Evolutionary conservation across 371 early-diverging fungal genomes (phyloP).

Genomic region (Lichtheimia ornata): DNA sequence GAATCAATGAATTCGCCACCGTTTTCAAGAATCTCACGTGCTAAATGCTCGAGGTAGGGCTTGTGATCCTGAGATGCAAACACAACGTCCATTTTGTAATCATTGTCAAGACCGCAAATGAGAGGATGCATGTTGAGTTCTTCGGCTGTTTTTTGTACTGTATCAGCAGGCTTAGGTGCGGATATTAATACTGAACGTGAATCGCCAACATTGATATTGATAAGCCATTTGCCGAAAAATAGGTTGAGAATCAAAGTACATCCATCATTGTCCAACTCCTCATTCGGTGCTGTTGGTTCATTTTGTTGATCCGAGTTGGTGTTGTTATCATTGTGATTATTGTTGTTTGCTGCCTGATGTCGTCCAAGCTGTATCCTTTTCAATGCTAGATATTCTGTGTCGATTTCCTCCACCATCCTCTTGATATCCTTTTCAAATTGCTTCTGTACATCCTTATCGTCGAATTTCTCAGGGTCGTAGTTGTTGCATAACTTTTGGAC

Average conservation of each 20-base stretch:
- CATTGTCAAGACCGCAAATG: slow-evolving; percentile 25
- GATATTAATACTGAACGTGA: slow-evolving; percentile 70
- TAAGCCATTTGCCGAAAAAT: slow-evolving; percentile 71
- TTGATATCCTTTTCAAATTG: slow-evolving; percentile 52
- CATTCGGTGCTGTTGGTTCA: slow-evolving; percentile 7
- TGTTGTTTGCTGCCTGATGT: slow-evolving; percentile 25
- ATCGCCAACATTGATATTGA: slow-evolving; percentile 84
- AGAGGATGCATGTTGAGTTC: slow-evolving; percentile 4
- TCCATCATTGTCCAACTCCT: slow-evolving; percentile 73
- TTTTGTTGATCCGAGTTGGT: neutral
- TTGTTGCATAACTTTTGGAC: slow-evolving; percentile 51
- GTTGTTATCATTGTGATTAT: neutral
- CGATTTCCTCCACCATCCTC: slow-evolving; percentile 49
- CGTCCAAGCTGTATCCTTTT: slow-evolving; percentile 43
- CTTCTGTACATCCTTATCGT: slow-evolving; percentile 37
- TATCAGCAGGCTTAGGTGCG: slow-evolving; percentile 37
- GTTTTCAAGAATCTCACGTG: slow-evolving; percentile 62
- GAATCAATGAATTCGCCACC: slow-evolving; percentile 71
- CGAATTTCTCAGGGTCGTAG: slow-evolving; percentile 43
- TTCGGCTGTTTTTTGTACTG: slow-evolving; percentile 8
- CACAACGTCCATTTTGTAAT: slow-evolving; percentile 60
- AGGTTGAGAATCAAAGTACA: slow-evolving; percentile 78
- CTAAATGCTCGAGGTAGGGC: slow-evolving; percentile 64
- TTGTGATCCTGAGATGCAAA: slow-evolving; percentile 70
- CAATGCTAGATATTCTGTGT: slow-evolving; percentile 56